Percentiles rank a stretch among this genome's conserved stretches.
phyloP scores from a whole-genome alignment of 352 stramenopile genomes.

The Phytophthora cactorum region DNA sequence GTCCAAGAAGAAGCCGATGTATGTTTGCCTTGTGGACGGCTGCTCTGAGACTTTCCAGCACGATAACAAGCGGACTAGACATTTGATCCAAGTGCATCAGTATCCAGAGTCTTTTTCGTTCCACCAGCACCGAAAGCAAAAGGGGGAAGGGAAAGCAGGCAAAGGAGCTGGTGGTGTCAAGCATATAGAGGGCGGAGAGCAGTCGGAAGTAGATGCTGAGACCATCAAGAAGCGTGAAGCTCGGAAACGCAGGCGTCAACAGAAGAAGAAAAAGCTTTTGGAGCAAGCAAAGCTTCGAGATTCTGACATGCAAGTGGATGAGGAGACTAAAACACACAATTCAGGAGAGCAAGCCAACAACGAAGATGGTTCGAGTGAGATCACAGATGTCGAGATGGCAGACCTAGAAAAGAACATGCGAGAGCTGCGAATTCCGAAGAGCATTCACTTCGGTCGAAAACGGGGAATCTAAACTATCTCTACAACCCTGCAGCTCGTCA shows the following conservation, averaged over 20 bases:
- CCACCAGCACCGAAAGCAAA: slow-evolving; percentile 30
- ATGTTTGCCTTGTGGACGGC: slow-evolving; percentile 59
- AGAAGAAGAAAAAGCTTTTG: slow-evolving; percentile 37
- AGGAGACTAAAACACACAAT: neutral
- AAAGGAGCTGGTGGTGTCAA: slow-evolving; percentile 4
- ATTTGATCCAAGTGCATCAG: slow-evolving; percentile 51
- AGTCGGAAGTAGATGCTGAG: slow-evolving; percentile 20
- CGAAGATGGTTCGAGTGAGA: neutral
- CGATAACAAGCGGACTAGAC: slow-evolving; percentile 55
- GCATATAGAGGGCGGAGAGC: neutral
- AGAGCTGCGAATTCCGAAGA: slow-evolving; percentile 43
- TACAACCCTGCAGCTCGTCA: too few species aligned
- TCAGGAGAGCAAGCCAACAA: neutral
- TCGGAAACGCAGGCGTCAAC: slow-evolving; percentile 36
- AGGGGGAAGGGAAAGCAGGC: neutral
- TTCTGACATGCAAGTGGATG: slow-evolving; percentile 36
- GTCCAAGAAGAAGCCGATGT: slow-evolving; percentile 68
- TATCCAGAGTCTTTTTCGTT: slow-evolving; percentile 54
- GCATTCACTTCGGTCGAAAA: slow-evolving; percentile 40
- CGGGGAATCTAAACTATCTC: slow-evolving; percentile 17
- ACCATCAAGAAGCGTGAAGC: slow-evolving; percentile 39
- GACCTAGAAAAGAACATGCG: slow-evolving; percentile 36
- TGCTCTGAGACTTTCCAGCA: slow-evolving; percentile 51
- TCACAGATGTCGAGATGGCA: slow-evolving; percentile 31
- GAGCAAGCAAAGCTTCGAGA: slow-evolving; percentile 9